Base-by-base conservation (phyloP, 768 basidiomycete species). In the Crucibulum laeve region DNA sequence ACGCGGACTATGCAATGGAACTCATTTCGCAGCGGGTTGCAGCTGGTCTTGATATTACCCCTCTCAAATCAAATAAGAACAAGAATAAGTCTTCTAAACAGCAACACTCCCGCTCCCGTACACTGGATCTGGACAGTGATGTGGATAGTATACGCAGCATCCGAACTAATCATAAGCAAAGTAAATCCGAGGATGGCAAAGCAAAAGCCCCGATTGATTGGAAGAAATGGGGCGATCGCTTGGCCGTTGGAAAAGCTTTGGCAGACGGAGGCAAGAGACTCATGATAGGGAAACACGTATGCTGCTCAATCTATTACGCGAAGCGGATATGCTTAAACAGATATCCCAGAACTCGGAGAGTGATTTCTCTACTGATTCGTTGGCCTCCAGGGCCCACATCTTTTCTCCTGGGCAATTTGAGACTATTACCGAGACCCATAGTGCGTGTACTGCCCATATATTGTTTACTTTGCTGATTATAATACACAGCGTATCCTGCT, bases 1-100 rank as follows among this genome's bases (percentile, higher is more conserved):
- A 87, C 50, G 72, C 77, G 3, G 81, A 86, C 38, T 80, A 82
- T 52, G 82, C 84, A 2, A 84, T 85, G 78, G 72, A 82, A 26
- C 56, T 86, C 8, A 84, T 86, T 14, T 73, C 82, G 3, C 68
- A 72, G 44, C 76, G 84, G 5, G 68, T 84, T 3, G 71, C 76
- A 25, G 61, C 69, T 15, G 83, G 83, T 4, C 63, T 81, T 38
- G 67, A 71, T 19, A 55, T 83, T 25, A 63, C 56, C 17, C 66
- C 73, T 4, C 50, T 61, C 25, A 60, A 47, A 36, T 23, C 28
- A 19, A 53, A 46, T 24, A 37, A 37, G 28, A 47, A 54, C 44
- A 33, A 46, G 24, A 33, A 40, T 23, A 34, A 46, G 45, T 30
- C 49, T 3, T 26, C 53, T 40, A 36, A 53, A 43, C 32, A 5